Conservation (phyloP, 2,329 filamentous ascomycete species). For the Dactylellina haptotyla region DNA sequence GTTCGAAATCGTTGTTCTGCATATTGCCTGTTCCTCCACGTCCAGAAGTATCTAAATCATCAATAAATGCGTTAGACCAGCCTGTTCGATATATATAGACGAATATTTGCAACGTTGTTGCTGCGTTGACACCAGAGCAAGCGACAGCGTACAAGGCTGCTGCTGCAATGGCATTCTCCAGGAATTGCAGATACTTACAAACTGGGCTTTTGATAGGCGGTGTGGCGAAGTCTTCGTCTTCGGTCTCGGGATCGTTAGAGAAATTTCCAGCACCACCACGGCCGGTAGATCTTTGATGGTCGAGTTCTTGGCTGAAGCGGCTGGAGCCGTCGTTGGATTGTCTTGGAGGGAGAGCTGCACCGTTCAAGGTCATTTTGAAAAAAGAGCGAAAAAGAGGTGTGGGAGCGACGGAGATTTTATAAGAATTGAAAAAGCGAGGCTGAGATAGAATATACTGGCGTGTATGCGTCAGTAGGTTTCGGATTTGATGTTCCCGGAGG, state of each 20-base stretch:
- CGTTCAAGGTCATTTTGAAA: constrained; percentile 51
- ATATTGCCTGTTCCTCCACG: constrained; percentile 74
- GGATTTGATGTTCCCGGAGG: constrained; percentile 34
- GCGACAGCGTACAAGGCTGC: no score
- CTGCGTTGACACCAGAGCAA: no score
- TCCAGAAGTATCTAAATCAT: constrained; percentile 48
- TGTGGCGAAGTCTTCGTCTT: constrained; percentile 74
- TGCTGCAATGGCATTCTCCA: background rate
- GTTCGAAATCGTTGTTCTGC: constrained; percentile 76
- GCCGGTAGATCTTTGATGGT: constrained; percentile 55
- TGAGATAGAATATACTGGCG: background rate
- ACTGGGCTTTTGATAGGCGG: constrained; percentile 83
- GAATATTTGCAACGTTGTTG: constrained; percentile 18
- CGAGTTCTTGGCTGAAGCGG: constrained; percentile 39
- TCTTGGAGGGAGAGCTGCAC: constrained; percentile 39
- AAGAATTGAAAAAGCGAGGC: constrained; percentile 10
- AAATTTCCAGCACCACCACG: constrained; percentile 64
- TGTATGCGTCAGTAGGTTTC: constrained; percentile 18
- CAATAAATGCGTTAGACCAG: constrained; percentile 14
- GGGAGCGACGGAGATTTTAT: constrained; percentile 41
- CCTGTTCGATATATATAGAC: background rate
- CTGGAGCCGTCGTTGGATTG: constrained; percentile 38
- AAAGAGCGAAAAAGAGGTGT: constrained; percentile 19
- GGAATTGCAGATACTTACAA: constrained; percentile 63
- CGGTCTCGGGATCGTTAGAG: constrained; percentile 60